Percentiles rank a stretch among this genome's conserved stretches.
These are phyloP conservation scores for Phytophthora parvispora DNA, from an alignment of 352 stramenopile genomes.

Conservation along the genomic window DNA sequence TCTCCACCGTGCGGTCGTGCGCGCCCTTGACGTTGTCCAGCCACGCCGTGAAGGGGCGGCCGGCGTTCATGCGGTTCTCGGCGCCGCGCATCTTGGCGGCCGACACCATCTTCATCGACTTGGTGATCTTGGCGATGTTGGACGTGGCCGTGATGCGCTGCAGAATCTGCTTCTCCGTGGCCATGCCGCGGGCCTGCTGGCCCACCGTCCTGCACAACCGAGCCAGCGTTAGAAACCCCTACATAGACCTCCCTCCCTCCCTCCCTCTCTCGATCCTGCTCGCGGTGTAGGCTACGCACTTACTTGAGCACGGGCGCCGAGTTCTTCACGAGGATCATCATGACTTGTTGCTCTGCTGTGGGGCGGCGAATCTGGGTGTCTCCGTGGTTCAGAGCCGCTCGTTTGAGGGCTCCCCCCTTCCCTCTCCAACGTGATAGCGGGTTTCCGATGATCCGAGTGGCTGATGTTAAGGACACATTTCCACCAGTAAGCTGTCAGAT, in stretches of 20 bases:
- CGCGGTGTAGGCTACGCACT: slow-evolving; percentile 45
- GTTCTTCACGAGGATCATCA: slow-evolving; percentile 67
- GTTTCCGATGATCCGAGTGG: slow-evolving; percentile 8
- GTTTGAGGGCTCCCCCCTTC: slow-evolving; percentile 19
- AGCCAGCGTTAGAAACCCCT: slow-evolving; percentile 12
- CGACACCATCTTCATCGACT: slow-evolving; percentile 99
- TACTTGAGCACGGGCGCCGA: slow-evolving; percentile 67
- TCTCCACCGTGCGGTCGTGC: slow-evolving; percentile 86
- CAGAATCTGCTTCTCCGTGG: slow-evolving; percentile 98
- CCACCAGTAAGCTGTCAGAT: background rate
- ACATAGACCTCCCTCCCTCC: background rate
- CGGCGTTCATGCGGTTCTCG: slow-evolving; percentile 90
- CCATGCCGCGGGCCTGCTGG: slow-evolving; percentile 95
- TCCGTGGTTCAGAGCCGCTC: slow-evolving; percentile 39
- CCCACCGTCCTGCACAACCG: slow-evolving; percentile 72
- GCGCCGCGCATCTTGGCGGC: slow-evolving; percentile 99
- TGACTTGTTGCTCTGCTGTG: slow-evolving; percentile 37
- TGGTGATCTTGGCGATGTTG: slow-evolving; percentile 99
- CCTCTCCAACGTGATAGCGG: background rate
- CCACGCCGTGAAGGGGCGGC: slow-evolving; percentile 87
- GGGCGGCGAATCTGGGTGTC: slow-evolving; percentile 42
- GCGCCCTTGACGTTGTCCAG: slow-evolving; percentile 86
- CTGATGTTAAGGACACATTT: background rate
- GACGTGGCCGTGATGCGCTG: slow-evolving; percentile 99
- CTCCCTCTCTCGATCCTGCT: too few species aligned